phyloP scores from a whole-genome alignment of 163 green algal species.

The Prototheca stagnorum region DNA sequence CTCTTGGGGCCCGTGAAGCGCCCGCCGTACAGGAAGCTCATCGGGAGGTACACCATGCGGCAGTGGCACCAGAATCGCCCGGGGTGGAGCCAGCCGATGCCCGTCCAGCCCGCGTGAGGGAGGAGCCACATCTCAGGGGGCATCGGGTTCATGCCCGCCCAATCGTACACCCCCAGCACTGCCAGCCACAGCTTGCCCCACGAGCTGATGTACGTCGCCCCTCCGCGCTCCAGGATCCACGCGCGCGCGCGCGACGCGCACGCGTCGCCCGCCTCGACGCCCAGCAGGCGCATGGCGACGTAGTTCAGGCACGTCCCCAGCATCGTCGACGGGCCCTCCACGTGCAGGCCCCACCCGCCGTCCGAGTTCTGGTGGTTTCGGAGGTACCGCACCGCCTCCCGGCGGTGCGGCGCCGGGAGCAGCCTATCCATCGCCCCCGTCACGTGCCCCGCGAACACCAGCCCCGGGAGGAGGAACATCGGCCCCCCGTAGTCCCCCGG shows the following conservation, averaged over 20 bases:
- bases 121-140: conserved; percentile 97
- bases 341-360: conserved; percentile 93
- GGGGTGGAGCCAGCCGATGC: conserved; percentile 68
- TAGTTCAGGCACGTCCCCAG: conserved; percentile 89
- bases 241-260: conserved; percentile 17
- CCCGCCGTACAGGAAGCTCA: conserved; percentile 90
- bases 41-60: conserved; percentile 97
- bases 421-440: conserved; percentile 44
- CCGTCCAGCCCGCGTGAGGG: conserved; percentile 63
- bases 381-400: conserved; percentile 76
- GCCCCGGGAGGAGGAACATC: conserved; percentile 96
- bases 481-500: conserved; percentile 93
- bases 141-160: conserved; percentile 90
- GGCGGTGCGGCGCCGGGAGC: conserved; percentile 39
- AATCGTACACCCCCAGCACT: conserved; percentile 83
- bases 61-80: conserved; percentile 98
- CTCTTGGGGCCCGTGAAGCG: conserved; percentile 42
- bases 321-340: conserved; percentile 94
- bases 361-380: conserved; percentile 91
- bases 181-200: conserved; percentile 99
- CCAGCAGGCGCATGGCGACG: conserved; percentile 72
- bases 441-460: conserved; percentile 71
- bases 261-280: conserved; percentile 39
- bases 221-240: conserved; percentile 68
- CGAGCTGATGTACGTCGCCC: conserved; percentile 63